These are phyloP conservation scores for Sphagnum contortum DNA, from an alignment of 225 moss, liverwort and hornwort genomes.

Conservation along the genomic window DNA sequence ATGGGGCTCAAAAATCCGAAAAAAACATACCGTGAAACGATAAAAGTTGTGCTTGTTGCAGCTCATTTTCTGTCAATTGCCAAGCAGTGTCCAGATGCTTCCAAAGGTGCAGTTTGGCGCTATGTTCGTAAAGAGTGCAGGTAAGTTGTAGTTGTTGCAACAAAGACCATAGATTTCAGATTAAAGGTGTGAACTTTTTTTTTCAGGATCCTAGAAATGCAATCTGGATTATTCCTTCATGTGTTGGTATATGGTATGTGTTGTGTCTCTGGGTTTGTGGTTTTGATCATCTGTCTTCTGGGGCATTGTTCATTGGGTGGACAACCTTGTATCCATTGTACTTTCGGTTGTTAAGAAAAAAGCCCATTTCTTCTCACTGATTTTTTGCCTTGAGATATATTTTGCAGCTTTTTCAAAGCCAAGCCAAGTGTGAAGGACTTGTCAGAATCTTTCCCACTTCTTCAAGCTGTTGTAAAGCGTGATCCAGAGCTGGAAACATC, in stretches of 20 bases:
- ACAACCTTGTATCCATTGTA: too few relatives aligned
- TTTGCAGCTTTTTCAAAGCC: conserved; percentile 18
- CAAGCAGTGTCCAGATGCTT: conserved; percentile 30
- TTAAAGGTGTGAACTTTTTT: too few relatives aligned
- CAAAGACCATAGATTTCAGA: too few relatives aligned
- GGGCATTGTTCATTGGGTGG: too few relatives aligned
- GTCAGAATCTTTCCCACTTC: conserved; percentile 17
- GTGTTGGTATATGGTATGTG: too few relatives aligned
- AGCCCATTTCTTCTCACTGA: too few relatives aligned
- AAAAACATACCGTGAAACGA: conserved; percentile 29
- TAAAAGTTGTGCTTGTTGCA: conserved; percentile 33
- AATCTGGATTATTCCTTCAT: too few relatives aligned
- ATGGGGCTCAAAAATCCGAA: conserved; percentile 29
- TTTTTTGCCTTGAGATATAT: too few relatives aligned
- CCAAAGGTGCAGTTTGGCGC: conserved; percentile 42
- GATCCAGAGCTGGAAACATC: conserved; percentile 28
- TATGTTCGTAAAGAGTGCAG: conserved; percentile 40
- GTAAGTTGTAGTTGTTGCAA: conserved; percentile 8
- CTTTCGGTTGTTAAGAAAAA: too few relatives aligned
- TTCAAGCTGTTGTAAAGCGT: conserved; percentile 15
- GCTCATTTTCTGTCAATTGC: conserved; percentile 30
- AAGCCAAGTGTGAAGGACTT: conserved; percentile 29
- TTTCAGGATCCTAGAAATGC: too few relatives aligned
- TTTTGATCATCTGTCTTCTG: too few relatives aligned
- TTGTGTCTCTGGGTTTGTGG: too few relatives aligned